Evolutionary conservation across 176 grass and related monocot species (phyloP), one percentile per base, ranked within the genome.

Genomic region (Chloris gayana): DNA sequence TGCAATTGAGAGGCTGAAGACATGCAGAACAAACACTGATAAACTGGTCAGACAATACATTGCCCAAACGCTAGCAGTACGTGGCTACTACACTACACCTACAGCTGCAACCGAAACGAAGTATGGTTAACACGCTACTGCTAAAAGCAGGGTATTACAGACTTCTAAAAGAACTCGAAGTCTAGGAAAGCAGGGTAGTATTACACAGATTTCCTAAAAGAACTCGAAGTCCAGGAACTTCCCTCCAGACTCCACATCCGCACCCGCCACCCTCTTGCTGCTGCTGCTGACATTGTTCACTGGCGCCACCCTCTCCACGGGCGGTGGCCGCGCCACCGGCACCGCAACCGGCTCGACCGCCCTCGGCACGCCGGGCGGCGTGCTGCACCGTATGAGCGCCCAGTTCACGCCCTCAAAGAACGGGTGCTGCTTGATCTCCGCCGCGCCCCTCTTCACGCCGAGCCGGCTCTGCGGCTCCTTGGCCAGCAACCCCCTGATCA

Each of bases 331-430:
- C n/a, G n/a, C n/a, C n/a, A n/a, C n/a, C n/a, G n/a, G n/a, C n/a
- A n/a, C n/a, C 1, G 53, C 50, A 1, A 74, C 17, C 4, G 76
- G 64, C 64, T 92, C 90, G 0, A 84, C 66, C 1, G 77, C 83
- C 72, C 91, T 86, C 0, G 91, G 91, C 33, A 92, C 84, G 47
- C 87, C 91, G 13, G 91, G 91, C 9, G 91, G 91, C 14, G 87
- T 84, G 84, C 84, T 92, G 77, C 91, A 92, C 51, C 91, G 84
- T 30, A 92, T 92, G 24, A 92, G 90, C 59, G 90, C 90, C 90
- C 90, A 92, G 79, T 92, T 92, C 38, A 92, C 67, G 6, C 90
- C 90, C 31, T 86, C 86, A 5, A 92, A 92, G 90, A 92, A 92
- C 0, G 90, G 86, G 76, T 92, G 90, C 80, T 92, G 90, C 79